A percentile compares a stretch with the other conserved stretches of the same genome.
Conservation (phyloP, 129 eudicot genomes). For the Tanacetum coccineum region DNA sequence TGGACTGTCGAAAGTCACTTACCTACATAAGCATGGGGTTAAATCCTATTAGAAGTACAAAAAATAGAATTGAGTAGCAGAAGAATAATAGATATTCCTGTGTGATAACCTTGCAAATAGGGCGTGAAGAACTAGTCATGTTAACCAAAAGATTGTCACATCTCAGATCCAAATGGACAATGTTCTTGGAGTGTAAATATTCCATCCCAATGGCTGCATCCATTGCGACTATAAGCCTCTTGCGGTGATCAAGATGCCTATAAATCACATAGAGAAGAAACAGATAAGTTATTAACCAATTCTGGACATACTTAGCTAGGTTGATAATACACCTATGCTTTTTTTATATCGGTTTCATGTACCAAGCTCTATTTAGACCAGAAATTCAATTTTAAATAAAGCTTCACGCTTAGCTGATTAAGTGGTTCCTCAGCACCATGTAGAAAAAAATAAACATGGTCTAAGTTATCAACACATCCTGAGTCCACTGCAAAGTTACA, state of each 20-base stretch:
- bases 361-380: not conserved
- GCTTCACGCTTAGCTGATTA: too few species aligned
- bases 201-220: constrained; percentile 99
- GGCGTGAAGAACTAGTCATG: constrained; percentile 87
- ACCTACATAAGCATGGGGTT: constrained; percentile 43
- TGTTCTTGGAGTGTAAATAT: constrained; percentile 88
- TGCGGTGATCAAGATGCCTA: constrained; percentile 94
- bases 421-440: not conserved
- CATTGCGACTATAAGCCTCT: constrained; percentile 87
- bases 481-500: too few species aligned
- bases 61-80: not conserved
- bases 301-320: not conserved
- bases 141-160: constrained; percentile 93
- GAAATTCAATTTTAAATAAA: not conserved
- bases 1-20: constrained; percentile 89
- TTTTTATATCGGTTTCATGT: not conserved
- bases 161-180: constrained; percentile 93
- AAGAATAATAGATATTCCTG: not conserved
- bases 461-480: too few species aligned
- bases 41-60: constrained; percentile 1
- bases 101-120: constrained; percentile 84
- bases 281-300: not conserved
- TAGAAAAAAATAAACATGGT: not conserved
- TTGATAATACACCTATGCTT: not conserved
- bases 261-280: not conserved